Evolutionary conservation across 2,329 filamentous ascomycete species (phyloP).

Genomic region (Achaetomium macrosporum): DNA sequence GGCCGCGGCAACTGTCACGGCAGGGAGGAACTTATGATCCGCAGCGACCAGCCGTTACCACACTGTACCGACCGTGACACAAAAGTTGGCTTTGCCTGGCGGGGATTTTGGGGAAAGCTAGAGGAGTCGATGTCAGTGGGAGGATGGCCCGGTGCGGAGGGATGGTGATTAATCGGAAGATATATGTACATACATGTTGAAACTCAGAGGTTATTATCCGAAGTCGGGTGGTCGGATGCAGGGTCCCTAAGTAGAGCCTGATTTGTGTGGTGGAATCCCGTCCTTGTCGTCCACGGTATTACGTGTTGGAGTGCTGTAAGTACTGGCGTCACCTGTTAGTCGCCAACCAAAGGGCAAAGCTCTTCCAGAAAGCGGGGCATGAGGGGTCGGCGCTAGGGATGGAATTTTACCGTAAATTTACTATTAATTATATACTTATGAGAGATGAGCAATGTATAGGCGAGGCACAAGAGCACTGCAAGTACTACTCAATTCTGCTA

Average conservation of each 20-base stretch:
- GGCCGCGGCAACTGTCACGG: slow-evolving; percentile 19
- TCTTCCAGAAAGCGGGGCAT: no score
- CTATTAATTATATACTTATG: no score
- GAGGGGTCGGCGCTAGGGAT: no score
- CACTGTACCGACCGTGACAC: background rate
- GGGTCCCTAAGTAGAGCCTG: slow-evolving; percentile 10
- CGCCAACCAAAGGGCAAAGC: no score
- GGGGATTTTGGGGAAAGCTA: background rate
- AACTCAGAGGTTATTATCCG: background rate
- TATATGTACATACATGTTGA: background rate
- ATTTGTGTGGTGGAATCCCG: background rate
- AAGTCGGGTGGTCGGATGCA: slow-evolving; percentile 5
- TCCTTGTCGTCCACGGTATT: no score
- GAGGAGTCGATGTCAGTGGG: slow-evolving; percentile 7
- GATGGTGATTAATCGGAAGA: slow-evolving; percentile 1
- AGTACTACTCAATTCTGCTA: no score
- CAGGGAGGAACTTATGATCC: slow-evolving; percentile 13
- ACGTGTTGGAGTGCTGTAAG: no score
- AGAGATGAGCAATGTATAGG: no score
- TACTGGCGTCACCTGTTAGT: no score
- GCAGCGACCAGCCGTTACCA: background rate
- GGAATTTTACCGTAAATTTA: no score
- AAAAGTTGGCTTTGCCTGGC: slow-evolving; percentile 3
- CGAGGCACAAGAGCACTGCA: no score
- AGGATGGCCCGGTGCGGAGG: slow-evolving; percentile 5